Evolutionary conservation across 257 asterid genomes (phyloP), one percentile per base, ranked within the genome.

Genomic region (Gentiana macrophylla): DNA sequence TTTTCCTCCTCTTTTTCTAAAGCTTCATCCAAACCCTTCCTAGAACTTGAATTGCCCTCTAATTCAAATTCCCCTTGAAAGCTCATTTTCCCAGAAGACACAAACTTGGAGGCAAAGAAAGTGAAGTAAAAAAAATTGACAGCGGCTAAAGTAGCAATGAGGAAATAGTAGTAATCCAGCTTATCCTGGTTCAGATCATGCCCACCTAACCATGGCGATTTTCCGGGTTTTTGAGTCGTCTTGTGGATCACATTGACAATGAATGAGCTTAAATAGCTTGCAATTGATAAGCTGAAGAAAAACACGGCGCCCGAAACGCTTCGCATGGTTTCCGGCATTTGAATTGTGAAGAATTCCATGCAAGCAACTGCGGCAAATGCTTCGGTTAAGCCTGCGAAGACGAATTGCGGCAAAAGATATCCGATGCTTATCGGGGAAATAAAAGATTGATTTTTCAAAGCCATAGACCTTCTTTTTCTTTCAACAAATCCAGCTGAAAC

Each of bases 351-450:
- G 62, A 73, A 85, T 53, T 86, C 92, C 89, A 86, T 86, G 12
- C 82, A 45, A 0, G 85, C 80, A 2, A 86, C 80, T 0, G 85
- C 86, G 0, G 86, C 80, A 60, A 78, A 74, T 1, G 95, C 95
- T 53, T 86, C 95, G 0, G 89, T 72, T 32, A 86, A 49, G 1
- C 95, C 95, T 0, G 95, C 65, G 0, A 86, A 77, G 8, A 55
- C 35, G 94, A 79, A 84, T 43, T 88, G 97, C 24, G 95, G 95
- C 52, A 84, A 6, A 1, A 88, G 76, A 12, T 49, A 65, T 3
- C 53, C 44, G 0, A 88, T 71, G 36, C 79, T 77, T 0, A 88
- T 80, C 3, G 88, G 80, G 3, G 96, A 82, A 12, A 35, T 56
- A 43, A 69, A 71, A n/a, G 84, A 43, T 37, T 70, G 70, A 0